Conservation (phyloP, 2,329 filamentous ascomycete species). For the Sporothrix euskadiensis region DNA sequence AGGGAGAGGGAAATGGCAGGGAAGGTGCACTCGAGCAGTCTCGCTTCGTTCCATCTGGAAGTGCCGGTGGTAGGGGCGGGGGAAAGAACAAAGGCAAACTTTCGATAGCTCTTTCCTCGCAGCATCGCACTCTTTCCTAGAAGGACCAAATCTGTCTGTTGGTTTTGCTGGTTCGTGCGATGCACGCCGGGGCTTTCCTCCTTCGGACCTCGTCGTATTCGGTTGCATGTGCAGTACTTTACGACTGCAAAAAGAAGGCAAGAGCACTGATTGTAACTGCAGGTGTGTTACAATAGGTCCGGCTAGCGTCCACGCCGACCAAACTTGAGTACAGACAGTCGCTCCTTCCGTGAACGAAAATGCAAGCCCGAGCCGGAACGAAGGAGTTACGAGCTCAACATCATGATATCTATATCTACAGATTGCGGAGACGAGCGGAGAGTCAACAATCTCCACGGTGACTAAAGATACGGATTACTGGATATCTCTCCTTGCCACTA, state of each 20-base stretch:
- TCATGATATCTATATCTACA: not conserved
- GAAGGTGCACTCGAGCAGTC: not conserved
- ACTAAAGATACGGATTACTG: not conserved
- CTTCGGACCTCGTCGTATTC: not conserved
- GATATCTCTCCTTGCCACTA: no score
- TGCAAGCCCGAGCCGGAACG: no score
- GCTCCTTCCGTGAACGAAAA: not conserved
- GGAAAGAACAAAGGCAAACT: conserved; percentile 4
- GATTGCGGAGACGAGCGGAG: not conserved
- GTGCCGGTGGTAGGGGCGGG: not conserved
- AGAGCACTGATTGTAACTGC: not conserved
- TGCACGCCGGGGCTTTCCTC: conserved; percentile 1
- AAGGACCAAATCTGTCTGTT: not conserved
- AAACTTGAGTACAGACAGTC: not conserved
- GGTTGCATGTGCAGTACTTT: not conserved
- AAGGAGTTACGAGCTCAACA: not conserved
- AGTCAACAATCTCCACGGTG: not conserved
- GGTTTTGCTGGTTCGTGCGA: not conserved
- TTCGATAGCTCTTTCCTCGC: not conserved
- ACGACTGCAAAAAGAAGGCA: not conserved
- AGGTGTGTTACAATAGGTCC: not conserved
- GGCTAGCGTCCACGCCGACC: not conserved
- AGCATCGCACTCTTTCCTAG: not conserved
- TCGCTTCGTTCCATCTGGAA: not conserved
- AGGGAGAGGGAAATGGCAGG: not conserved